Conservation (phyloP, 192 early-diverging fungal genomes). For the Chytriomyces sp. region DNA sequence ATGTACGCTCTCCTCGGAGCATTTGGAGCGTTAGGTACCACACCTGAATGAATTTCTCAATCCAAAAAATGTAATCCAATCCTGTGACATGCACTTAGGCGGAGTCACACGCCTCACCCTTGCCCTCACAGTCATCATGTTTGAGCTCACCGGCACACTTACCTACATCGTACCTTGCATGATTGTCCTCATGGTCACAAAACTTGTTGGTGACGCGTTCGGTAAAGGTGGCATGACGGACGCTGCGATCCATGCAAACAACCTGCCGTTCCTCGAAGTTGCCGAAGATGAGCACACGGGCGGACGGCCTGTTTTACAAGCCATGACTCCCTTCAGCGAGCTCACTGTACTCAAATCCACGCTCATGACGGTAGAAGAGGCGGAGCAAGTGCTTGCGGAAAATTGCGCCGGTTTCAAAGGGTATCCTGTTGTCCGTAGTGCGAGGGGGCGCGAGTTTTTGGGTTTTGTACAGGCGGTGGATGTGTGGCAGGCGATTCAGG, state of each 20-base stretch:
- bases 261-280: conserved; percentile 59
- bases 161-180: conserved; percentile 87
- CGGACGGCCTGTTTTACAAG: neutral
- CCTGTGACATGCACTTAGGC: conserved; percentile 9
- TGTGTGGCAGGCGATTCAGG: conserved; percentile 6
- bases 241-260: conserved; percentile 38
- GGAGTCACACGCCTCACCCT: conserved; percentile 45
- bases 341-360: conserved; percentile 40
- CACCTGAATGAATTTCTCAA: conserved; percentile 51
- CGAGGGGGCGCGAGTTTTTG: conserved; percentile 15
- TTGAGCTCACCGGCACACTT: conserved; percentile 95
- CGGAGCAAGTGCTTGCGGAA: conserved; percentile 3
- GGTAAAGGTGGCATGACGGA: conserved; percentile 49
- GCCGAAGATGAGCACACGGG: conserved; percentile 66
- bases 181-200: conserved; percentile 69
- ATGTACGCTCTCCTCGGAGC: conserved; percentile 96
- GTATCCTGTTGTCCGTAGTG: conserved; percentile 28
- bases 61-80: conserved; percentile 24
- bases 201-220: conserved; percentile 58
- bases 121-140: conserved; percentile 91
- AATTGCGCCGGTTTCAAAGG: neutral
- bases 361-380: conserved; percentile 46
- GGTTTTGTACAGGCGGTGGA: conserved; percentile 5
- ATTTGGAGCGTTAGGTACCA: conserved; percentile 78
- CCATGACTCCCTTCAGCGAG: conserved; percentile 69